These are phyloP conservation scores for Apiospora sp. DNA, from an alignment of 2,329 filamentous ascomycete genomes.

Conservation along the genomic window DNA sequence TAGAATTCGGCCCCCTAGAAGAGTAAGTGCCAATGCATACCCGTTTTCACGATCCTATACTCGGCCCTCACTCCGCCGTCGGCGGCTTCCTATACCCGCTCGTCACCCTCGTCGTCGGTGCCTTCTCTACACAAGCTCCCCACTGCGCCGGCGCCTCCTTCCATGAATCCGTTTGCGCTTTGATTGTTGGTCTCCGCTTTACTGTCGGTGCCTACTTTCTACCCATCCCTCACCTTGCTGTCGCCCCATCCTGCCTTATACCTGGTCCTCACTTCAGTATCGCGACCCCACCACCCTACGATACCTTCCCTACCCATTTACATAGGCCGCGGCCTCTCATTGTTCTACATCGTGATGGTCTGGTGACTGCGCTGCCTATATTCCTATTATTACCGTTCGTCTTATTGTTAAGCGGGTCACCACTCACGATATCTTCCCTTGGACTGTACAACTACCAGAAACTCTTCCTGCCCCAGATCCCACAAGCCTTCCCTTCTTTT, in stretches of 20 bases:
- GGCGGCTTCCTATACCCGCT: background rate
- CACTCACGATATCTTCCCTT: background rate
- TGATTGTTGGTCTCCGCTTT: background rate
- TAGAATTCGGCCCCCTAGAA: slow-evolving; percentile 43
- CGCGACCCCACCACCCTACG: background rate
- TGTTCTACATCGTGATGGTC: background rate
- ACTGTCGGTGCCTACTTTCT: background rate
- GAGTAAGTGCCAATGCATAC: slow-evolving; percentile 35
- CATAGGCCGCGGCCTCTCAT: background rate
- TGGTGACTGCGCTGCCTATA: background rate
- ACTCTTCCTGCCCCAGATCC: background rate
- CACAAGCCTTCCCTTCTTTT: background rate
- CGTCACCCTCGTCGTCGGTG: background rate
- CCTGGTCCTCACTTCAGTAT: background rate
- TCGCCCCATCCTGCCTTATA: slow-evolving; percentile 1
- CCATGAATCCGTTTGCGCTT: background rate
- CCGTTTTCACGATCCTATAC: background rate
- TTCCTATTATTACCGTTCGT: background rate
- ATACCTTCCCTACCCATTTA: background rate
- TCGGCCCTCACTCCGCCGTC: background rate
- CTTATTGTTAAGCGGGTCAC: background rate
- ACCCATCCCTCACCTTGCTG: background rate
- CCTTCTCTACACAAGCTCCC: background rate
- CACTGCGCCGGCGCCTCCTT: background rate
- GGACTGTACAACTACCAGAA: background rate